Evolutionary conservation across 139 green algal genomes (phyloP).

Genomic region (Raphidocelis subcapitata): DNA sequence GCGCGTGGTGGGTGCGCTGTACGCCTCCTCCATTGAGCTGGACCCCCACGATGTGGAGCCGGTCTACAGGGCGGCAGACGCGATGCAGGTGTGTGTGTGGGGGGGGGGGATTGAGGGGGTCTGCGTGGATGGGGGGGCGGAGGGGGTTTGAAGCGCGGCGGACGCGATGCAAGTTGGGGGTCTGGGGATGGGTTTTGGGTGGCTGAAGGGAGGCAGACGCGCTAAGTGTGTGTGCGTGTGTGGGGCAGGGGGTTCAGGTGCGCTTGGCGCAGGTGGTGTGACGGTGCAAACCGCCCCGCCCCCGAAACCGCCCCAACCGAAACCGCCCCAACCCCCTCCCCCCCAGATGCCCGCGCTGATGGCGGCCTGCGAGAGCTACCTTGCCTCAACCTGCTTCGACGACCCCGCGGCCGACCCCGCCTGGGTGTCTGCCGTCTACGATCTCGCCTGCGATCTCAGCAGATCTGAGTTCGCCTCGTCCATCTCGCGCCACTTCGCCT

Average conservation of each 20-base stretch:
- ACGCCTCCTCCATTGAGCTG: constrained; percentile 3
- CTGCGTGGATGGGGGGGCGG: too few species aligned
- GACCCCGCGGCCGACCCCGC: constrained; percentile 1
- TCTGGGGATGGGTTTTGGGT: too few species aligned
- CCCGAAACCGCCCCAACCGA: too few species aligned
- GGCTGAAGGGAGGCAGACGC: too few species aligned
- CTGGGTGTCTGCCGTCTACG: constrained; percentile 3
- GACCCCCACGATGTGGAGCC: constrained; percentile 10
- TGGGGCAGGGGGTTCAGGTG: too few species aligned
- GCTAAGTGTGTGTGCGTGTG: too few species aligned
- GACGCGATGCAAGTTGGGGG: too few species aligned
- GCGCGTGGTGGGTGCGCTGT: constrained; percentile 18
- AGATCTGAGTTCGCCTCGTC: background rate
- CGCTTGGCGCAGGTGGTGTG: too few species aligned
- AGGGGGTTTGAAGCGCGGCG: too few species aligned
- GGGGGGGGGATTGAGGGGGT: too few species aligned
- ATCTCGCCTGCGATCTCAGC: constrained; percentile 21
- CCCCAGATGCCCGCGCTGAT: constrained; percentile 5
- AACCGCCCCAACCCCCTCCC: too few species aligned
- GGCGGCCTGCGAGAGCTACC: constrained; percentile 20
- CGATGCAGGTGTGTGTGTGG: constrained; percentile 24
- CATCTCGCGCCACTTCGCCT: constrained; percentile 11
- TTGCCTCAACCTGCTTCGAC: constrained; percentile 2
- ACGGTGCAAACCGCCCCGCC: too few species aligned
- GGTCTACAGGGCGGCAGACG: constrained; percentile 24